Evolutionary conservation across 106 monocot genomes (phyloP), one percentile per base, ranked within the genome.

Genomic region (Dendrobium catenatum): DNA sequence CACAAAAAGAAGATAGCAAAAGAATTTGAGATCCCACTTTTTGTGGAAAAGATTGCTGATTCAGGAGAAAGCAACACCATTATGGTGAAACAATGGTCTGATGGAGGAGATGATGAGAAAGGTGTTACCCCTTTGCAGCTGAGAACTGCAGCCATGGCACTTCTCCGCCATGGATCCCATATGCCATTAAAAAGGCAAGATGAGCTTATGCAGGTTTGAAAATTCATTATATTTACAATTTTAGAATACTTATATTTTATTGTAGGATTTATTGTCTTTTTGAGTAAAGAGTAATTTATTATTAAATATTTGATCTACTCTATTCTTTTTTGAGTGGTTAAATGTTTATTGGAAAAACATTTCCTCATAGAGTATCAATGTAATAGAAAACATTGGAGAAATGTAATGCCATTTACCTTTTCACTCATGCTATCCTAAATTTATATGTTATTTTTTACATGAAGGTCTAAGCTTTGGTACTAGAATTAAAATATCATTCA

Each of bases 101-200:
- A 66, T 20, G 66, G 73, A 70, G 85, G 22, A 67, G 13, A 31
- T 31, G 85, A 80, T 42, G 87, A 86, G 61, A 79, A 59, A 31
- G 97, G 97, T 78, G 94, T 98, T 17, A 82, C 92, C 78, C 94
- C 97, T 78, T 86, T 98, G 80, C 94, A 98, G 75, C 80, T 98
- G 79, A 86, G 97, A 61, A 93, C 88, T 68, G 97, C 94, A 82
- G 97, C 97, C 46, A 93, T 98, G 97, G 97, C 97, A 76, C 90
- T 98, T 68, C 77, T 95, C 64, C 90, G 97, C 41, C 91, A 95
- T 86, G 97, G 94, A 73, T 89, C 92, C 55, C 87, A 59, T 49
- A 98, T 98, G 94, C 97, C 97, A 58, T 43, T 79, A 20, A 74
- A 78, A 76, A 89, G 97, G 58, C 84, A 42, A 61, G 91, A 90